Base-by-base conservation (phyloP, 805 yeast species). In the Monosporozyma servazzii region DNA sequence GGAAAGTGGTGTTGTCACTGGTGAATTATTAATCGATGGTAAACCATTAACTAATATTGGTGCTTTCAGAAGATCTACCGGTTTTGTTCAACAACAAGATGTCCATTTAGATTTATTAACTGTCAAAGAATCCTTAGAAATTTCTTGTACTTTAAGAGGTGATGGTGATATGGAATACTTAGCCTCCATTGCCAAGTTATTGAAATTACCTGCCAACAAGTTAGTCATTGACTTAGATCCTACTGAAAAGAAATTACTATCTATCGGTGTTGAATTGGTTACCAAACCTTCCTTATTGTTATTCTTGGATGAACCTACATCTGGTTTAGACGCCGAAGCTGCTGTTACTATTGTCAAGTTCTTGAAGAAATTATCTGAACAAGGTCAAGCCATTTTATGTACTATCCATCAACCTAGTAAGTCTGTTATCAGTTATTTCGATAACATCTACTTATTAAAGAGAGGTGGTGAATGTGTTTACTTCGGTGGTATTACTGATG, bases 391-490 rank as follows among this genome's bases (percentile, higher is more conserved):
- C n/a, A 74, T 80, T 56, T 67, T 80, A 51, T 79, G 83, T 69
- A 78, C 86, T 17, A 81, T 81, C 58, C 85, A 81, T 63, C 86
- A 81, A 66, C 86, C 86, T 47, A 77, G 83, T 41, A 84, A 84
- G 41, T 70, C 77, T 49, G 71, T 81, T 57, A 73, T 81, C 60
- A 75, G 78, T 56, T 78, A 78, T 57, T 81, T 81, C 54, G 86
- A 81, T 59, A 74, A 82, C 20, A 69, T 81, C 51, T 70, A 80
- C 57, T 74, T 84, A 56, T 70, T 85, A 61, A 80, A 80, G 55
- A 77, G 76, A 55, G 91, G 90, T 59, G 91, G 91, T 53, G 71
- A 76, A 63, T 84, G 89, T 45, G 84, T 51, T 29, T 84, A 84
- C 64, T 84, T 83, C 64, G 91, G 91, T 57, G 86, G 82, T 54